Percentiles rank a stretch among this genome's conserved stretches.
These are phyloP conservation scores for Kandelia obovata DNA, from an alignment of 345 rosid genomes.

Conservation along the genomic window DNA sequence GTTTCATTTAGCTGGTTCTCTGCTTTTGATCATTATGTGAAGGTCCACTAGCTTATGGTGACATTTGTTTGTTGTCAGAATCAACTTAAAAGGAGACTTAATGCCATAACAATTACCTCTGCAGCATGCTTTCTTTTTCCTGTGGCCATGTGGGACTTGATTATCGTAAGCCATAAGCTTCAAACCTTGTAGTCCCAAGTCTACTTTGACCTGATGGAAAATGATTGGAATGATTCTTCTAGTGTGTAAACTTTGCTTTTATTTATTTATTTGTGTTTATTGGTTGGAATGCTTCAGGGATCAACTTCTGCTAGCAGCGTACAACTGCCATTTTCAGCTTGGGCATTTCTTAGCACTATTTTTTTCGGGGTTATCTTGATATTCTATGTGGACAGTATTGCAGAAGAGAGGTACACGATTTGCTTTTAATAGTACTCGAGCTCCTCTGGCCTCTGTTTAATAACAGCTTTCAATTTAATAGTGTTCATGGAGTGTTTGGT, in stretches of 20 bases:
- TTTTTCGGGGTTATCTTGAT: constrained; percentile 77
- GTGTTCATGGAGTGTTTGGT: too few species aligned
- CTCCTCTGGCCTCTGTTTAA: constrained; percentile 7
- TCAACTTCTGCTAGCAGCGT: constrained; percentile 49
- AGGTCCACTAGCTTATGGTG: neutral
- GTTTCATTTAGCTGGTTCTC: neutral
- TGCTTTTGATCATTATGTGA: neutral
- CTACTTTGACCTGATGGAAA: neutral
- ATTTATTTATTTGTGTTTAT: constrained; percentile 3
- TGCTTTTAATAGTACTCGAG: constrained; percentile 6
- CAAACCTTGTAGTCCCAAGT: neutral
- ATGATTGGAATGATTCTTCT: constrained; percentile 5
- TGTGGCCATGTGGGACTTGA: constrained; percentile 95
- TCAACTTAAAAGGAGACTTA: constrained; percentile 84
- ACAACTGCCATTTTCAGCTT: constrained; percentile 75
- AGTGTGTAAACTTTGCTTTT: constrained; percentile 10
- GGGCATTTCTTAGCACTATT: constrained; percentile 81
- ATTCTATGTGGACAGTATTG: constrained; percentile 80
- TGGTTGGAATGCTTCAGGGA: constrained; percentile 51
- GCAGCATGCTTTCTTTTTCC: constrained; percentile 94
- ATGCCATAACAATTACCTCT: constrained; percentile 81
- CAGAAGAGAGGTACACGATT: constrained; percentile 77
- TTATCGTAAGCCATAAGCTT: constrained; percentile 54
- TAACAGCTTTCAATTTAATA: neutral
- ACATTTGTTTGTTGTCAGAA: constrained; percentile 41